Evolutionary conservation across 306 rosid genomes (phyloP), one percentile per base, ranked within the genome.

Genomic region (Sphenostylis stenocarpa): DNA sequence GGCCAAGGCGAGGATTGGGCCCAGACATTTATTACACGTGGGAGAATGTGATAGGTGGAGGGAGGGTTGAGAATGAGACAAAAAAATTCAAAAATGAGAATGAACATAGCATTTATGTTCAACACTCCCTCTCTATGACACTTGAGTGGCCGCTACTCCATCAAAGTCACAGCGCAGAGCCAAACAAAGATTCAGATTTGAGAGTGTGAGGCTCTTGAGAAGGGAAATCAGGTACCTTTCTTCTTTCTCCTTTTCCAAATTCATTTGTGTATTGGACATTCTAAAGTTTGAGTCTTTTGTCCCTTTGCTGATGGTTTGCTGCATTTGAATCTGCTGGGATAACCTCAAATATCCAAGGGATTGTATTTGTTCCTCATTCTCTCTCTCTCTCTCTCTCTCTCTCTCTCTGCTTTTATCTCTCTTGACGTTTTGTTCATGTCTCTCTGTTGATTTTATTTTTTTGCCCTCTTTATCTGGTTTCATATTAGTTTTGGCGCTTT

Each of bases 11-110:
- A 13, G 16, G 15, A 44, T 36, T 44, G 81, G 77, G 72, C 26
- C 49, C n/a, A 29, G 31, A 15, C 2, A 36, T 16, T 2, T 2
- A 0, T 2, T 11, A 75, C 80, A 82, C 84, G 86, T 71, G 84
- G 24, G 4, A 4, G 10, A 23, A 55, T n/a, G 13, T 6, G 11
- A 70, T 65, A 12, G 63, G 84, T 33, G 7, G 31, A 6, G 7
- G 57, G 28, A 26, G 28, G n/a, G 10, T 21, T 3, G 0, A 71
- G 41, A 36, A 58, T 2, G 34, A 79, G 80, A 70, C 71, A 57
- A 60, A 68, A 2, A 43, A 70, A 71, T 66, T 82, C 58, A 72
- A 75, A n/a, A 85, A 56, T 45, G 17, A 14, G 47, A 65, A 72
- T 4, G 68, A 47, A 64, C 28, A 29, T 26, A 15, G 36, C 47